Percentiles rank a stretch among this genome's conserved stretches.
Evolutionary conservation across 495 filamentous ascomycete genomes (phyloP).

Genomic region (Pseudevernia furfuracea): DNA sequence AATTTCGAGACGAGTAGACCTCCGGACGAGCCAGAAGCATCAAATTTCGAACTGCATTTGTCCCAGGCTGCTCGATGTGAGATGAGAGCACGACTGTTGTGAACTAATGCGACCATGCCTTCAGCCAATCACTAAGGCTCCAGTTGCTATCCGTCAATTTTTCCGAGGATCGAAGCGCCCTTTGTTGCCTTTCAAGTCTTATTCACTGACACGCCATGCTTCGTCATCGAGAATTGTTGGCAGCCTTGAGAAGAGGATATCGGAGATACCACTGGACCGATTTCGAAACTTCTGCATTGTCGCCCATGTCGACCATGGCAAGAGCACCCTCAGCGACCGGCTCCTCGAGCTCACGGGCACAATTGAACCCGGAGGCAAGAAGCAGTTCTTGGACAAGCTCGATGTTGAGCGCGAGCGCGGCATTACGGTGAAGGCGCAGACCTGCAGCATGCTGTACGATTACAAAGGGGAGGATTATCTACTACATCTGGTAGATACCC

Average conservation of each 20-base stretch:
- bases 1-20: too few relatives aligned
- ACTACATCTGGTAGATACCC: conserved; percentile 91
- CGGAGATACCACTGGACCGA: conserved; percentile 79
- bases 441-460: conserved; percentile 94
- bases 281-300: conserved; percentile 98
- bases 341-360: conserved; percentile 92
- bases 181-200: conserved; percentile 29
- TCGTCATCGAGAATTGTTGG: conserved; percentile 35
- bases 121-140: conserved; percentile 6
- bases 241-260: conserved; percentile 73
- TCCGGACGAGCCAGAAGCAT: too few relatives aligned
- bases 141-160: not conserved
- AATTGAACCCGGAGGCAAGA: conserved; percentile 77
- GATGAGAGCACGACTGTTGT: conserved; percentile 3
- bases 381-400: conserved; percentile 93
- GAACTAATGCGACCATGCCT: conserved; percentile 34
- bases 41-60: not conserved
- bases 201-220: conserved; percentile 33
- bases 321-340: conserved; percentile 86
- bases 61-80: conserved; percentile 4
- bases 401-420: conserved; percentile 94
- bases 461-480: conserved; percentile 81
- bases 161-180: conserved; percentile 5
- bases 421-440: conserved; percentile 98
- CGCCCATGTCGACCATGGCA: conserved; percentile 98